Evolutionary conservation across 108 stramenopile species (phyloP).

Genomic region (Pseudonitzschia delicatissima): DNA sequence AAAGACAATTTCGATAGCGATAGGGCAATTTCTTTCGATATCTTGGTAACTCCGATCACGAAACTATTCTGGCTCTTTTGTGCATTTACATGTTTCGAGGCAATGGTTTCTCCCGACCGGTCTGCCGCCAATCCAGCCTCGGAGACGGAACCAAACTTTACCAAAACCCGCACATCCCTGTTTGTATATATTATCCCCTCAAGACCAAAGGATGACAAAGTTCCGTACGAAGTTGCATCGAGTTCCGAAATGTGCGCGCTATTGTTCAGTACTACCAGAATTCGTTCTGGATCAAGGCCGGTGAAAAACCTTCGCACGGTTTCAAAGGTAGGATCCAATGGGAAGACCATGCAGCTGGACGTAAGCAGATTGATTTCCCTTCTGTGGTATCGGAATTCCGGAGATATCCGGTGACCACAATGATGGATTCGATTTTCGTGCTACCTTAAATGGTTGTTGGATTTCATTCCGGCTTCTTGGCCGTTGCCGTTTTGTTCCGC

Average conservation of each 20-base stretch:
- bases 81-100: neutral
- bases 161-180: slow-evolving; percentile 46
- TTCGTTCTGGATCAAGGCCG: slow-evolving; percentile 53
- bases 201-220: slow-evolving; percentile 1
- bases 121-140: slow-evolving; percentile 62
- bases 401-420: slow-evolving; percentile 43
- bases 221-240: slow-evolving; percentile 39
- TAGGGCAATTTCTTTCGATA: slow-evolving; percentile 8
- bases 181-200: slow-evolving; percentile 6
- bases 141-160: slow-evolving; percentile 51
- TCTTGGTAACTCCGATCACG: slow-evolving; percentile 19
- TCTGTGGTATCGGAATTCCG: slow-evolving; percentile 24
- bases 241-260: slow-evolving; percentile 29
- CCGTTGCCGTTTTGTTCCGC: neutral
- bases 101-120: slow-evolving; percentile 63
- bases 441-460: slow-evolving; percentile 13
- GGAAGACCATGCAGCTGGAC: slow-evolving; percentile 74
- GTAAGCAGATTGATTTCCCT: slow-evolving; percentile 50
- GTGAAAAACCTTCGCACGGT: slow-evolving; percentile 65
- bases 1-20: slow-evolving; percentile 9
- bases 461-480: slow-evolving; percentile 1
- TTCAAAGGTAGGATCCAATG: slow-evolving; percentile 40
- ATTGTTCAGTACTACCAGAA: slow-evolving; percentile 53
- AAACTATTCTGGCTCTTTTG: neutral
- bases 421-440: slow-evolving; percentile 6